Evolutionary conservation across 441 rosid species (phyloP).

Genomic region (Gossypium davidsonii): DNA sequence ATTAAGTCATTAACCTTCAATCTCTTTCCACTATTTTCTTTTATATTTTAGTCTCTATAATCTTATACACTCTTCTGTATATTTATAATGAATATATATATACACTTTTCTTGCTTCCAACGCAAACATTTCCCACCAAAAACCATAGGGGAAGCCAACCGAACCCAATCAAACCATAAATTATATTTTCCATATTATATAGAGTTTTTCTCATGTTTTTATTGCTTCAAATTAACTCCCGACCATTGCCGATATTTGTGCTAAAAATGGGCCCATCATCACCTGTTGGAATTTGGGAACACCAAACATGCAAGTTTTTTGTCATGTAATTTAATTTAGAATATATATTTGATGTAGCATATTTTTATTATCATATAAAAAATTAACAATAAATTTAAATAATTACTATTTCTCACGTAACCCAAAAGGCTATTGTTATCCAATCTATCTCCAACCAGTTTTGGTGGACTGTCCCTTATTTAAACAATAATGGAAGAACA

Average conservation of each 20-base stretch:
- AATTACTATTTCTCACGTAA: background rate
- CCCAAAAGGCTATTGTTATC: slow-evolving; percentile 27
- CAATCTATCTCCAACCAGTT: slow-evolving; percentile 16
- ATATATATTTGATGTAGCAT: no score
- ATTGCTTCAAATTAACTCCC: background rate
- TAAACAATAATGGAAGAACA: background rate
- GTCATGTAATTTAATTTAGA: no score
- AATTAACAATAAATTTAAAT: no score
- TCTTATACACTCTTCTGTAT: no score
- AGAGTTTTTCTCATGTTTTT: background rate
- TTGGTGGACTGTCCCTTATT: background rate
- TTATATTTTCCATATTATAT: background rate
- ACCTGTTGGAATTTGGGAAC: no score
- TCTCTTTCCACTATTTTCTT: background rate
- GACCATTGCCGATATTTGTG: background rate
- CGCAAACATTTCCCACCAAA: background rate
- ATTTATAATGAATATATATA: no score
- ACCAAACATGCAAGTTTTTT: no score
- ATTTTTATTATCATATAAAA: no score
- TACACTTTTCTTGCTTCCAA: background rate
- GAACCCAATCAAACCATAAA: background rate
- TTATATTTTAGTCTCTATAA: background rate
- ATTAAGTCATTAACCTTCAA: slow-evolving; percentile 7
- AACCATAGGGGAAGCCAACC: background rate
- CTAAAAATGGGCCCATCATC: no score